A percentile compares a stretch with the other conserved stretches of the same genome.
phyloP scores from a whole-genome alignment of 2,329 filamentous ascomycete genomes.

The Bimuria novae-zelandiae region DNA sequence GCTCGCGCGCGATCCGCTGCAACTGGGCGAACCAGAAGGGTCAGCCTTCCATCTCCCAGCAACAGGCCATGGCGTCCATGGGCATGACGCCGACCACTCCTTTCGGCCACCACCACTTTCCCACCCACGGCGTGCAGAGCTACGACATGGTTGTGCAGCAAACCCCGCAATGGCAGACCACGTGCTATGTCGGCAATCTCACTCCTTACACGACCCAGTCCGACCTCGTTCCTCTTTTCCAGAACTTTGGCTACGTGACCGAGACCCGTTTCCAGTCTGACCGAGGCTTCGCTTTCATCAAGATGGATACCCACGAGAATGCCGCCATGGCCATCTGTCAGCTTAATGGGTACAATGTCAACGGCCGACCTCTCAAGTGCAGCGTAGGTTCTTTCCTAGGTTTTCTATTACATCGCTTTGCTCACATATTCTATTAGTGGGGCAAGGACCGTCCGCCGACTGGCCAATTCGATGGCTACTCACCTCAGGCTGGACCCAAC shows the following conservation, averaged over 20 bases:
- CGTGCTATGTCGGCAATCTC: constrained; percentile 95
- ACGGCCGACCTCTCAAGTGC: constrained; percentile 95
- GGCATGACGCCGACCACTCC: constrained; percentile 97
- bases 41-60: constrained; percentile 97
- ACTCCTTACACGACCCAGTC: constrained; percentile 97
- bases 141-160: constrained; percentile 97
- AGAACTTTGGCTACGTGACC: constrained; percentile 97
- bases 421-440: constrained; percentile 68
- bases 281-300: constrained; percentile 96
- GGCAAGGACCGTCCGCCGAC: constrained; percentile 97
- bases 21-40: constrained; percentile 99
- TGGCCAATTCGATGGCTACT: constrained; percentile 79
- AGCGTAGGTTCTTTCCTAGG: constrained; percentile 73
- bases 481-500: constrained; percentile 76
- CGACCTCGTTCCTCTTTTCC: constrained; percentile 95
- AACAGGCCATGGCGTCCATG: constrained; percentile 96
- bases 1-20: constrained; percentile 95
- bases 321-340: constrained; percentile 98
- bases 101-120: constrained; percentile 96
- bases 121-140: constrained; percentile 92
- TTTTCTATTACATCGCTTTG: constrained; percentile 24
- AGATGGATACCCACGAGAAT: constrained; percentile 98
- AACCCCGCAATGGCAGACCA: constrained; percentile 97
- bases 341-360: constrained; percentile 96
- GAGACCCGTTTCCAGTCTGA: constrained; percentile 98